These are phyloP conservation scores for Aspergillus fijiensis DNA, from an alignment of 2,329 filamentous ascomycete genomes.

Conservation along the genomic window DNA sequence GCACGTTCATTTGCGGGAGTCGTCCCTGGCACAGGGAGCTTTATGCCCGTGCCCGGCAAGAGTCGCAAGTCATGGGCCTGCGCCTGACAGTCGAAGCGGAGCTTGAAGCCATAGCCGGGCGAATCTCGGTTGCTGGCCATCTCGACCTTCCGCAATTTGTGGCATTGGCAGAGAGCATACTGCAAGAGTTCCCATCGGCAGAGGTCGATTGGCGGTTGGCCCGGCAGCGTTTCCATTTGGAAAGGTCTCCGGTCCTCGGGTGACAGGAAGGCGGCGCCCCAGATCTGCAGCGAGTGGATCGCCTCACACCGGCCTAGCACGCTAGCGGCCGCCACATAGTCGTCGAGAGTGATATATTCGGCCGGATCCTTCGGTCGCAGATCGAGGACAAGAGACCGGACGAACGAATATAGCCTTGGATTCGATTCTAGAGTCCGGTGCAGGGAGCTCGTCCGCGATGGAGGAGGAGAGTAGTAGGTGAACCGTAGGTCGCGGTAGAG, in stretches of 20 bases:
- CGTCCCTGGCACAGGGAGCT: too few relatives aligned
- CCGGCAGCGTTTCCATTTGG: neutral
- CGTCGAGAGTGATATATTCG: neutral
- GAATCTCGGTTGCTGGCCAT: neutral
- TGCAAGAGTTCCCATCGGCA: neutral
- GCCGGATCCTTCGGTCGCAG: neutral
- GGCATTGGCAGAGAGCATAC: neutral
- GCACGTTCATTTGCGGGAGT: too few relatives aligned
- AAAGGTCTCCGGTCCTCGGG: neutral
- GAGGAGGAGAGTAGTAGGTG: neutral
- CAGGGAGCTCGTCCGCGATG: neutral
- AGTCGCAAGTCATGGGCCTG: neutral
- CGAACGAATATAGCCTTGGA: neutral
- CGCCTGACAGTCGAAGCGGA: neutral
- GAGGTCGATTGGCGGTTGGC: neutral
- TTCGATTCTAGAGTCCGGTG: neutral
- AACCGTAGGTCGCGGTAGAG: neutral
- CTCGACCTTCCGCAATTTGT: neutral
- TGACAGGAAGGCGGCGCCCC: neutral
- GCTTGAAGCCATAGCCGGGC: neutral
- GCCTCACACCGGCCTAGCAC: neutral
- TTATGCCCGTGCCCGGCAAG: too few relatives aligned
- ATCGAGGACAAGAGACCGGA: neutral
- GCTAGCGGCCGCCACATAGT: neutral
- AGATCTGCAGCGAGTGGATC: neutral